Base-by-base conservation (phyloP, 2,329 filamentous ascomycete genomes). In the Sarocladiaceae sp. region DNA sequence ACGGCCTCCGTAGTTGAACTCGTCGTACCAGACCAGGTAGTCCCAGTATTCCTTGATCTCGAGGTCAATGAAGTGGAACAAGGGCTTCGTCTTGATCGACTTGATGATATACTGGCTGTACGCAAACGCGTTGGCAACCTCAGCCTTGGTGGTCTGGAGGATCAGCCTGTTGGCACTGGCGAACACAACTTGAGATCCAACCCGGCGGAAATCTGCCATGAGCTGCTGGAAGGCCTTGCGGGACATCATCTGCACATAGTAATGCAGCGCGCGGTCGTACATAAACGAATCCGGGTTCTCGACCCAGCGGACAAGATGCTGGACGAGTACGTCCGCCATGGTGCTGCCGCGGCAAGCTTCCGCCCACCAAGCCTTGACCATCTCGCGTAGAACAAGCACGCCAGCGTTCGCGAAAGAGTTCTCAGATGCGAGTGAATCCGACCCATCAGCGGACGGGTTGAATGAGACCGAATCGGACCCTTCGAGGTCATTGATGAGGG, bases 21-120 rank as follows among this genome's bases (percentile, higher is more conserved):
- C 88, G 55, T 99, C 93, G 54, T 97, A 97, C 93, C 93, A 99
- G 3, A 96, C 82, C 0, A 99, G 80, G 57, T 96, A 97, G 62
- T 99, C 93, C 93, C 93, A 99, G 64, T 96, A 99, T 61, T 98
- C 93, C 53, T 91, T 95, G 63, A 99, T 93, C 55, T 96, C 88
- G 3, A 99, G 74, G 56, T 98, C 93, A 50, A 99, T 82, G 59
- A 98, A 98, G 63, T 96, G 88, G 67, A 99, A 99, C 0, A 96
- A 76, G 0, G 93, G 89, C 58, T 96, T 96, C 46, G 82, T 82
- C 64, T 95, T 91, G 68, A 99, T 96, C 0, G 90, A 95, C 68
- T 96, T 96, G 57, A 98, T 76, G 50, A 98, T 94, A 65, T 98
- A 99, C 63, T 97, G 86, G 53, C 87, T 90, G 70, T 97, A 99